phyloP scores from a whole-genome alignment of 2,329 filamentous ascomycete species.

The Biscogniauxia marginata region DNA sequence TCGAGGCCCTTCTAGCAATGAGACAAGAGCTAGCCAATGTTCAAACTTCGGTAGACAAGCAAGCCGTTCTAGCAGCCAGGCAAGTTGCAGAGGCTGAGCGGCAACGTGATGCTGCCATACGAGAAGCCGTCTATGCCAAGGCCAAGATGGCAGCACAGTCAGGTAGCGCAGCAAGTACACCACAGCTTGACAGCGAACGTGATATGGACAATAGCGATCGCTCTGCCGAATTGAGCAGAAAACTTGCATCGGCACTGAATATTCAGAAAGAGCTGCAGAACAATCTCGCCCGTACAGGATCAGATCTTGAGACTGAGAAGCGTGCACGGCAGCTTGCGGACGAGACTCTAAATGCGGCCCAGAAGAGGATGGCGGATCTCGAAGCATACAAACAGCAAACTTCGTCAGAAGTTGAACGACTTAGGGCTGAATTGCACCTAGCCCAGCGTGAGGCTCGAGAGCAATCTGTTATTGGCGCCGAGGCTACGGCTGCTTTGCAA shows the following conservation, averaged over 20 bases:
- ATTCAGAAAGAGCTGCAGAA: constrained; percentile 77
- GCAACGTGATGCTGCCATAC: constrained; percentile 90
- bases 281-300: constrained; percentile 66
- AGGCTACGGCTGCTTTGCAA: constrained; percentile 72
- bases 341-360: constrained; percentile 78
- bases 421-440: constrained; percentile 83
- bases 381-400: constrained; percentile 82
- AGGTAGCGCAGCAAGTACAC: constrained; percentile 60
- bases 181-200: constrained; percentile 58
- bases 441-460: constrained; percentile 76
- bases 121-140: constrained; percentile 92
- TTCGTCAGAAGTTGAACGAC: constrained; percentile 77
- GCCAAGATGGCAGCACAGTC: constrained; percentile 81
- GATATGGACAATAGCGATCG: constrained; percentile 58
- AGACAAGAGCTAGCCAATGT: constrained; percentile 85
- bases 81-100: constrained; percentile 92
- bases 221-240: constrained; percentile 72
- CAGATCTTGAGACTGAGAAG: constrained; percentile 78
- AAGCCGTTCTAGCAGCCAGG: constrained; percentile 80
- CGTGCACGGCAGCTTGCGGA: constrained; percentile 81
- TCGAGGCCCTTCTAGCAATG: constrained; percentile 92
- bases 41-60: constrained; percentile 84
- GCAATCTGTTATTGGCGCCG: constrained; percentile 72
- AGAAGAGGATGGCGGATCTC: constrained; percentile 79
- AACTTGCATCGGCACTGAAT: constrained; percentile 78